These are phyloP conservation scores for Russula sp. DNA, from an alignment of 768 basidiomycete genomes.

Conservation along the genomic window DNA sequence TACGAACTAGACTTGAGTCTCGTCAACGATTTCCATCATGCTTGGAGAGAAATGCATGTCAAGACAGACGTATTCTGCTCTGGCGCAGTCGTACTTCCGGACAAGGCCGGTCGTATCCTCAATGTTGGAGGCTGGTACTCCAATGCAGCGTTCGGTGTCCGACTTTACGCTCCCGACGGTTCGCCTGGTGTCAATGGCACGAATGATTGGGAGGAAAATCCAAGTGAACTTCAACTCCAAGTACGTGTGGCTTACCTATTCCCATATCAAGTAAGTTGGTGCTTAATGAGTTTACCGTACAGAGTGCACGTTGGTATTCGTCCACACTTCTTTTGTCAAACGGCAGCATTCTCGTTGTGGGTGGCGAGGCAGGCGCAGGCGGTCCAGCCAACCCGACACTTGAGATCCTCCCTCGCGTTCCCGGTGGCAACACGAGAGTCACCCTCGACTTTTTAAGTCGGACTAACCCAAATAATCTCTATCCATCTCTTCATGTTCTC, in stretches of 20 bases:
- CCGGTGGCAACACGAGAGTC: constrained; percentile 53
- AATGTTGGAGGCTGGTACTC: constrained; percentile 67
- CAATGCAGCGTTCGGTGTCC: constrained; percentile 64
- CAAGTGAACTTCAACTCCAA: constrained; percentile 49
- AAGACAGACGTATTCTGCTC: constrained; percentile 77
- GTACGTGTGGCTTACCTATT: constrained; percentile 28
- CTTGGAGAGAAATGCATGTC: constrained; percentile 74
- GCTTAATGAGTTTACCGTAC: not conserved
- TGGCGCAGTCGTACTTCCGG: constrained; percentile 63
- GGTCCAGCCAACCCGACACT: constrained; percentile 57
- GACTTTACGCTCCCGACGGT: constrained; percentile 68
- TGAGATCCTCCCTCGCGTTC: constrained; percentile 62
- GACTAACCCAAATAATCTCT: constrained; percentile 75
- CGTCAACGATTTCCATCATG: constrained; percentile 33
- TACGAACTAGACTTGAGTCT: constrained; percentile 70
- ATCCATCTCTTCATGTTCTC: constrained; percentile 68
- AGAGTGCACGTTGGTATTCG: constrained; percentile 69
- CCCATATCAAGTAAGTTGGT: not conserved
- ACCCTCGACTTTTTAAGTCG: constrained; percentile 57
- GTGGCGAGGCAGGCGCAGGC: constrained; percentile 69
- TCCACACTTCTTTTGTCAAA: constrained; percentile 62
- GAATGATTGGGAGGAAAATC: constrained; percentile 75
- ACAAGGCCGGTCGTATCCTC: constrained; percentile 58
- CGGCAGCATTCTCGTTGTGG: constrained; percentile 65
- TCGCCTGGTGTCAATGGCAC: constrained; percentile 59